phyloP scores from a whole-genome alignment of 345 rosid genomes.

The Lumnitzera littorea region DNA sequence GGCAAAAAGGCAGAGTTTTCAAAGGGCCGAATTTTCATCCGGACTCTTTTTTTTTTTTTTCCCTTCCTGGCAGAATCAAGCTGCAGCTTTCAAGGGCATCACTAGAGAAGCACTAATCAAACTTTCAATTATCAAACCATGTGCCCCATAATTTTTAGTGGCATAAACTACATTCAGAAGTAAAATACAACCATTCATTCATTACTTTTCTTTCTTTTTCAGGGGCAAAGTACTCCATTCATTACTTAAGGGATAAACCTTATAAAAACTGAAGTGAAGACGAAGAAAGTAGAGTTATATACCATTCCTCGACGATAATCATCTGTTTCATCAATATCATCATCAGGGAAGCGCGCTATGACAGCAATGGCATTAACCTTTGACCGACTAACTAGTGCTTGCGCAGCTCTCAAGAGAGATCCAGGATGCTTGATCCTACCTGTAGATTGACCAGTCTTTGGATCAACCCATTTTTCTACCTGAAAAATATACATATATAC shows the following conservation, averaged over 20 bases:
- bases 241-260: background rate
- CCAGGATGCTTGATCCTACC: conserved; percentile 53
- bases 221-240: background rate
- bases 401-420: conserved; percentile 37
- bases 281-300: conserved; percentile 4
- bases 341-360: conserved; percentile 51
- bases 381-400: conserved; percentile 27
- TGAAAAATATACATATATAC: conserved; percentile 7
- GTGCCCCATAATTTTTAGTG: too few relatives aligned
- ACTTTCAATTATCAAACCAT: too few relatives aligned
- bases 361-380: conserved; percentile 52
- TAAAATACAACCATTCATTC: background rate
- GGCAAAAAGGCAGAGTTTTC: too few relatives aligned
- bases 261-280: background rate
- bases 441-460: conserved; percentile 49
- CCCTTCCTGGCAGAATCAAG: too few relatives aligned
- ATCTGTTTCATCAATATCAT: conserved; percentile 35
- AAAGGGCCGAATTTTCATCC: too few relatives aligned
- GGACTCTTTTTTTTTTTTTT: too few relatives aligned
- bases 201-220: background rate
- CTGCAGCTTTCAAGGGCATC: too few relatives aligned
- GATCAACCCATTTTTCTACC: conserved; percentile 57
- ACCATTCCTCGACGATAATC: conserved; percentile 55
- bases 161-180: background rate
- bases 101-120: too few relatives aligned